Conservation (phyloP, 257 asterid genomes). For the Thymus mandschuricus region DNA sequence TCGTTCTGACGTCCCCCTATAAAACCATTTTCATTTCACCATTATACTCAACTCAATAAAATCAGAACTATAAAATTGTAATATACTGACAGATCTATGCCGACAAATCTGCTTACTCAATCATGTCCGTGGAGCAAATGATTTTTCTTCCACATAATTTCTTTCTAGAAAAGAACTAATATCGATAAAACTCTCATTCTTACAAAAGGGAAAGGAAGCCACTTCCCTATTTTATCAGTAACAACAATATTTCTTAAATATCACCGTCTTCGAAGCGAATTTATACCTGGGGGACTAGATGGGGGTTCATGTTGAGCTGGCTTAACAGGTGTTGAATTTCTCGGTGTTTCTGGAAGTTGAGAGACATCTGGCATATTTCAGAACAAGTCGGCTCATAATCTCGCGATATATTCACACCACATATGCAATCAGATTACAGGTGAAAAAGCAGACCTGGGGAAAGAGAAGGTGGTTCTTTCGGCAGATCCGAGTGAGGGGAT, state of each 20-base stretch:
- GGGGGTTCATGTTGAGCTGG: conserved; percentile 51
- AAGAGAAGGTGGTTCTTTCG: conserved; percentile 47
- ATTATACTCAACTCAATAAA: conserved; percentile 1
- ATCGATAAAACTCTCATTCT: neutral
- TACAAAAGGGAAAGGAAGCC: neutral
- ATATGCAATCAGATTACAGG: conserved; percentile 25
- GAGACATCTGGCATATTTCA: conserved; percentile 31
- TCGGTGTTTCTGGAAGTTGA: conserved; percentile 46
- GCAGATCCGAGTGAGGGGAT: conserved; percentile 35
- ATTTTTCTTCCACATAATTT: neutral
- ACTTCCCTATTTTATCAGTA: neutral
- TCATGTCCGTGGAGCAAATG: conserved; percentile 1
- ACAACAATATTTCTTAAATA: conserved; percentile 20
- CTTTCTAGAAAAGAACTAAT: neutral
- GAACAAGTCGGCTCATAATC: conserved; percentile 27
- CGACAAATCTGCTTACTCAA: neutral
- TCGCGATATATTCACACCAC: conserved; percentile 18
- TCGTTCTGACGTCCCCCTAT: neutral
- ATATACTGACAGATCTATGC: neutral
- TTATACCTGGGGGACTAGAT: conserved; percentile 69
- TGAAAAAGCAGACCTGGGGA: conserved; percentile 47
- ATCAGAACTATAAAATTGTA: neutral
- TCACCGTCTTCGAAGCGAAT: conserved; percentile 9
- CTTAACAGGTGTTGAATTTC: conserved; percentile 38
- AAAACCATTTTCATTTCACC: conserved; percentile 17